phyloP scores from a whole-genome alignment of 2,329 filamentous ascomycete genomes.

The Pleochaeta shiraiana region DNA sequence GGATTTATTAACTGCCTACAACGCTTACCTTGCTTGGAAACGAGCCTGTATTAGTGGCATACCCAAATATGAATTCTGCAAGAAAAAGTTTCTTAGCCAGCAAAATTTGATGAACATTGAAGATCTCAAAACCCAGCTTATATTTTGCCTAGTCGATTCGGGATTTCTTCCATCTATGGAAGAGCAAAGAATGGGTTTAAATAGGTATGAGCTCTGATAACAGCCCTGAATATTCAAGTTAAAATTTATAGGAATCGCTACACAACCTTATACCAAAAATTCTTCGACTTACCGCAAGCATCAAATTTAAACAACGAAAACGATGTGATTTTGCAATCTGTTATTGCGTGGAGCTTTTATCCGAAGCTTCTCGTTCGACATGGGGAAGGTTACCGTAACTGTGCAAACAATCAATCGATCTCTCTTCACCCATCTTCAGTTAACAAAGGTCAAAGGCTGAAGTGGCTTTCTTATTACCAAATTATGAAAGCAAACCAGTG shows the following conservation, averaged over 20 bases:
- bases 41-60: conserved; percentile 43
- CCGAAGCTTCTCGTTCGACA: conserved; percentile 77
- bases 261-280: conserved; percentile 39
- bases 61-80: conserved; percentile 77
- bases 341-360: conserved; percentile 90
- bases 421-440: conserved; percentile 74
- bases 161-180: conserved; percentile 57
- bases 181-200: conserved; percentile 47
- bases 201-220: conserved; percentile 25
- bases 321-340: conserved; percentile 55
- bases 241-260: conserved; percentile 29
- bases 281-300: conserved; percentile 61
- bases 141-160: conserved; percentile 67
- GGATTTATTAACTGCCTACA: conserved; percentile 80
- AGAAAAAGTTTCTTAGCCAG: conserved; percentile 81
- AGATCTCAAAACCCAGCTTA: conserved; percentile 79
- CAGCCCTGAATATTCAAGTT: conserved; percentile 4
- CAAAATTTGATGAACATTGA: conserved; percentile 84
- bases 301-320: conserved; percentile 60
- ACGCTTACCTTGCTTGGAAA: conserved; percentile 82
- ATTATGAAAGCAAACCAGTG: conserved; percentile 84
- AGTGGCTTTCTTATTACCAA: conserved; percentile 87
- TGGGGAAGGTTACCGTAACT: conserved; percentile 70
- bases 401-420: conserved; percentile 81
- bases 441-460: conserved; percentile 51